phyloP scores from a whole-genome alignment of 2,329 filamentous ascomycete genomes.

The Beauveria medogensis region DNA sequence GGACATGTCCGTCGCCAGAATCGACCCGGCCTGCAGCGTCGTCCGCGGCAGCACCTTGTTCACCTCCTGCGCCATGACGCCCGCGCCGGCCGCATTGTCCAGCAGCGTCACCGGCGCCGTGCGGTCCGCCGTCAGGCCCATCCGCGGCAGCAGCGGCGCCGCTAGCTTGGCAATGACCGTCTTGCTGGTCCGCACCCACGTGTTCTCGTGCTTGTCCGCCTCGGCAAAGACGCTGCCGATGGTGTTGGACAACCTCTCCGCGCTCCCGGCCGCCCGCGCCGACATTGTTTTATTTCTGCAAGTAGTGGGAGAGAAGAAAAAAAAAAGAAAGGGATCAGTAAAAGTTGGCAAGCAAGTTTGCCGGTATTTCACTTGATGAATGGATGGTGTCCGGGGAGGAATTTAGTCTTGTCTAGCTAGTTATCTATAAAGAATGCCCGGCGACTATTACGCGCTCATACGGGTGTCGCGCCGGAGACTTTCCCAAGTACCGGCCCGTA shows the following conservation, averaged over 20 bases:
- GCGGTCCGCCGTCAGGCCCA: conserved; percentile 4
- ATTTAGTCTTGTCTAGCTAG: not conserved
- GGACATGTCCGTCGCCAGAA: conserved; percentile 43
- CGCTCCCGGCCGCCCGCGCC: no score
- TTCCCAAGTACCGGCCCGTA: not conserved
- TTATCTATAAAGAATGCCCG: conserved; percentile 2
- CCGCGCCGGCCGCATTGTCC: conserved; percentile 47
- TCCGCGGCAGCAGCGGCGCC: conserved; percentile 1
- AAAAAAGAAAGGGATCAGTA: not conserved
- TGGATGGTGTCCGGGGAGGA: not conserved
- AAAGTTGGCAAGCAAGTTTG: not conserved
- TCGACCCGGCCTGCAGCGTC: conserved; percentile 32
- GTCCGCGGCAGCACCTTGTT: conserved; percentile 28
- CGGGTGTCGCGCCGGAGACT: not conserved
- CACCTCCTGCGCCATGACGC: conserved; percentile 38
- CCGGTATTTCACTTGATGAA: not conserved
- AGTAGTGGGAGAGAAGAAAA: not conserved
- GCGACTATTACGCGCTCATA: not conserved
- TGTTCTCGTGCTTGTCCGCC: not conserved
- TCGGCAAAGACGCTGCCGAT: conserved; percentile 3
- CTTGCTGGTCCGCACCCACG: conserved; percentile 2
- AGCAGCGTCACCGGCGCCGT: conserved; percentile 31
- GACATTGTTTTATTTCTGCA: not conserved
- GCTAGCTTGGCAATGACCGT: conserved; percentile 4
- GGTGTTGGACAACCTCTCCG: not conserved